Evolutionary conservation across 306 rosid species (phyloP).

Genomic region (Alnus glutinosa): DNA sequence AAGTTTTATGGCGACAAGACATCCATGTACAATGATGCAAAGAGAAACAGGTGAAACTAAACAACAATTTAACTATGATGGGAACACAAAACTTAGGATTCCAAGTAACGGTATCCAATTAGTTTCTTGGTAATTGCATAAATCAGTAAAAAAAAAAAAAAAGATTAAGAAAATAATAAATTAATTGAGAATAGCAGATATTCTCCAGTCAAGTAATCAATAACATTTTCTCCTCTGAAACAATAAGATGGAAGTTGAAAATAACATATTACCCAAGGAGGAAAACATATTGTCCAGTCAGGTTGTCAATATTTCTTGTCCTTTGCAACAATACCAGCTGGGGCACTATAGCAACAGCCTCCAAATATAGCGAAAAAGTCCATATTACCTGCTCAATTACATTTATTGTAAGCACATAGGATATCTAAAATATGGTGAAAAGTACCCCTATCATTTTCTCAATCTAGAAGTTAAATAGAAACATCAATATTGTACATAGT

Average conservation of each 20-base stretch:
- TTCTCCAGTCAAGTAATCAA: not conserved
- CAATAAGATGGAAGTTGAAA: not conserved
- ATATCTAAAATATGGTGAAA: not conserved
- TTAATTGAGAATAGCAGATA: not conserved
- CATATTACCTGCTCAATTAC: conserved; percentile 44
- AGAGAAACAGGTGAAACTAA: not conserved
- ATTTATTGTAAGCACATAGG: conserved; percentile 6
- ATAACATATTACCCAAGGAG: conserved; percentile 53
- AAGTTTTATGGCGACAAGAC: no score
- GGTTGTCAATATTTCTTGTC: conserved; percentile 56
- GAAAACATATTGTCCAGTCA: conserved; percentile 56
- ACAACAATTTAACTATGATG: not conserved
- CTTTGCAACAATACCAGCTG: conserved; percentile 56
- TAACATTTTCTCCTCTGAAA: not conserved
- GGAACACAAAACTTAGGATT: not conserved
- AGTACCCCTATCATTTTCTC: not conserved
- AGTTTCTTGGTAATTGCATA: not conserved
- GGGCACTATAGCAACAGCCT: conserved; percentile 61
- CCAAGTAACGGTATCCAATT: no score
- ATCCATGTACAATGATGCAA: not conserved
- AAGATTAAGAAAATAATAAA: no score
- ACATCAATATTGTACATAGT: not conserved
- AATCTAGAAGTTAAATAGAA: not conserved
- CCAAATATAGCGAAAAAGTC: conserved; percentile 55
- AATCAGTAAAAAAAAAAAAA: no score